phyloP scores from a whole-genome alignment of 331 rosid genomes.

The Spiraea crenata region DNA sequence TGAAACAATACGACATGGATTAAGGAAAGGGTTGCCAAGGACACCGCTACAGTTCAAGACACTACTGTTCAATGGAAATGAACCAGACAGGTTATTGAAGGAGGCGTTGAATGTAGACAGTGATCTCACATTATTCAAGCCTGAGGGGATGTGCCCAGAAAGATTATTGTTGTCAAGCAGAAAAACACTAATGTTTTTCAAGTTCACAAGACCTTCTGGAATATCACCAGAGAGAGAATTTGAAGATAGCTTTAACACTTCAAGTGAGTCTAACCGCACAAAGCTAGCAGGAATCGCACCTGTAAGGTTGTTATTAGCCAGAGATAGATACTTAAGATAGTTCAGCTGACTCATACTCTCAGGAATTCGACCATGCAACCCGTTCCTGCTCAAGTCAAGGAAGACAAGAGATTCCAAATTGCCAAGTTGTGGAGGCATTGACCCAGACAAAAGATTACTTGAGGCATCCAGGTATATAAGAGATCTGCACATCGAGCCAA shows the following conservation, averaged over 20 bases:
- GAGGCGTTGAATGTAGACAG: conserved; percentile 34
- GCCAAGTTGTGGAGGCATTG: conserved; percentile 34
- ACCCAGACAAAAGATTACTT: conserved; percentile 31
- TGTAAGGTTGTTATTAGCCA: conserved; percentile 40
- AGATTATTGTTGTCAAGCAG: conserved; percentile 37
- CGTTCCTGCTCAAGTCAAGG: conserved; percentile 46
- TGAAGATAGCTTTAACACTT: conserved; percentile 39
- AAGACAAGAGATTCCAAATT: conserved; percentile 30
- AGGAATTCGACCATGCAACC: conserved; percentile 36
- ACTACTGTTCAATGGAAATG: conserved; percentile 28
- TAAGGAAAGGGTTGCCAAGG: conserved; percentile 28
- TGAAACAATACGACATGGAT: conserved; percentile 29
- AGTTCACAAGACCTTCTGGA: conserved; percentile 31
- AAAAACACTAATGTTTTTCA: conserved; percentile 37
- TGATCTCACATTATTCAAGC: conserved; percentile 27
- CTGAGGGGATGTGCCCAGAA: conserved; percentile 30
- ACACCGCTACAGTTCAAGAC: conserved; percentile 32
- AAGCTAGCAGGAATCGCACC: conserved; percentile 41
- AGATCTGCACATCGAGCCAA: conserved; percentile 34
- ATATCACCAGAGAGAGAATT: conserved; percentile 41
- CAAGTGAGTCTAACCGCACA: conserved; percentile 27
- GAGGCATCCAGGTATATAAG: conserved; percentile 37
- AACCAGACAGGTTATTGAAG: conserved; percentile 36
- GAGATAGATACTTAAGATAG: conserved; percentile 37
- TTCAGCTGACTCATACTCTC: conserved; percentile 26